Base-by-base conservation (phyloP, 2,329 filamentous ascomycete species). In the Stemphylium vesicarium region DNA sequence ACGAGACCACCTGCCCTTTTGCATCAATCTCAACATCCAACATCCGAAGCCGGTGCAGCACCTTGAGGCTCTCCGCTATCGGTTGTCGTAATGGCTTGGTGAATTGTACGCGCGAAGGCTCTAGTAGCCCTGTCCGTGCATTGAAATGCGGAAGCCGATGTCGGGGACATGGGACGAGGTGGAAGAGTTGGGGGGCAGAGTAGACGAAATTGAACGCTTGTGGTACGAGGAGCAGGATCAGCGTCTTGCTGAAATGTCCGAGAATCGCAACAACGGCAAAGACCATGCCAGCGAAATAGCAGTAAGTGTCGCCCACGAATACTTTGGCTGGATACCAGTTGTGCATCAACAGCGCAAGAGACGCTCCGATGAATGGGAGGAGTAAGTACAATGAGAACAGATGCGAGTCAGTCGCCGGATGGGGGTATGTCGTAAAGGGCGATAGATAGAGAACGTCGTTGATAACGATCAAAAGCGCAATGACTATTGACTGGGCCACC, bases 201-300 rank as follows among this genome's bases (percentile, higher is more conserved):
- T 98, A 99, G 63, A 94, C 72, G 73, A 98, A 98, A 80, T 99
- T 99, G 84, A 96, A 92, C 67, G 96, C 90, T 78, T 99, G 95
- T 12, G 95, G 95, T 35, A 96, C 83, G 64, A 99, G 89, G 8
- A 99, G 83, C 45, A 99, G 84, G 51, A 96, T 84, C 40, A 99
- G 84, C 0, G 95, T 99, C 79, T 99, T 99, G 80, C 91, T 96
- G 80, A 99, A 99, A 79, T 99, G 95, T 20, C 95, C 95, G 47
- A 97, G 84, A 70, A 99, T 98, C 60, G 92, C 92, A 62, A 98
- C 95, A 39, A 97, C 93, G 49, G 94, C 95, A 74, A 99, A 99
- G 35, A 98, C 91, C 92, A 99, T 99, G 64, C 95, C 95, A 0
- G 95, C 95, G 76, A 99, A 97, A 79, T 99, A 99, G 83, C 95